Conservation (phyloP, 2,329 filamentous ascomycete genomes). For the Orbilia blumenaviensis region DNA sequence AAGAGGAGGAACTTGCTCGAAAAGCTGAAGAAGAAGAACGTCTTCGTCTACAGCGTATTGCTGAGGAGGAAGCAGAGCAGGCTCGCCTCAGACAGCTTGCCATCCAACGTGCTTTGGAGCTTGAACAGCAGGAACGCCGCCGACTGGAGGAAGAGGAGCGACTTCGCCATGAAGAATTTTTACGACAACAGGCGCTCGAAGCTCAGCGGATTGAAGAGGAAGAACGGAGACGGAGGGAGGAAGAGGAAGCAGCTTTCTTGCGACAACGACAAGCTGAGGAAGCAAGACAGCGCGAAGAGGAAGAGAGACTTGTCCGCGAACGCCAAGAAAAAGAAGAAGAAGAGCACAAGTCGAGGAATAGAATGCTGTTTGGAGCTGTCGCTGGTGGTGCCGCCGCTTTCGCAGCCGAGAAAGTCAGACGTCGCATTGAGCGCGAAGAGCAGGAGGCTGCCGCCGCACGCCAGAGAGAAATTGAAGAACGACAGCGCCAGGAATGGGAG, state of each 20-base stretch:
- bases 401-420: conserved; percentile 43
- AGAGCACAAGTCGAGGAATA: conserved; percentile 38
- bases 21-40: conserved; percentile 46
- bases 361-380: conserved; percentile 31
- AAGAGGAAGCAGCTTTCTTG: conserved; percentile 28
- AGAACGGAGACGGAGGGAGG: conserved; percentile 15
- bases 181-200: conserved; percentile 46
- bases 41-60: conserved; percentile 40
- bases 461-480: conserved; percentile 33
- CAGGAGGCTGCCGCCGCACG: conserved; percentile 34
- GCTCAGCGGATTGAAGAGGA: conserved; percentile 35
- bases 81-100: conserved; percentile 38
- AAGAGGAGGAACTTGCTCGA: conserved; percentile 37
- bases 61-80: conserved; percentile 44
- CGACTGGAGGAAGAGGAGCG: conserved; percentile 35
- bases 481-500: conserved; percentile 18
- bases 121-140: conserved; percentile 37
- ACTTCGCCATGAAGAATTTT: conserved; percentile 45
- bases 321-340: conserved; percentile 36
- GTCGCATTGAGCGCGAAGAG: conserved; percentile 30
- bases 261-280: conserved; percentile 5
- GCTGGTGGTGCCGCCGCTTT: conserved; percentile 46
- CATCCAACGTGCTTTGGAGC: conserved; percentile 38
- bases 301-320: conserved; percentile 31
- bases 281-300: conserved; percentile 18